These are phyloP conservation scores for Fonsecaea multimorphosa DNA, from an alignment of 2,329 filamentous ascomycete genomes.

Conservation along the genomic window DNA sequence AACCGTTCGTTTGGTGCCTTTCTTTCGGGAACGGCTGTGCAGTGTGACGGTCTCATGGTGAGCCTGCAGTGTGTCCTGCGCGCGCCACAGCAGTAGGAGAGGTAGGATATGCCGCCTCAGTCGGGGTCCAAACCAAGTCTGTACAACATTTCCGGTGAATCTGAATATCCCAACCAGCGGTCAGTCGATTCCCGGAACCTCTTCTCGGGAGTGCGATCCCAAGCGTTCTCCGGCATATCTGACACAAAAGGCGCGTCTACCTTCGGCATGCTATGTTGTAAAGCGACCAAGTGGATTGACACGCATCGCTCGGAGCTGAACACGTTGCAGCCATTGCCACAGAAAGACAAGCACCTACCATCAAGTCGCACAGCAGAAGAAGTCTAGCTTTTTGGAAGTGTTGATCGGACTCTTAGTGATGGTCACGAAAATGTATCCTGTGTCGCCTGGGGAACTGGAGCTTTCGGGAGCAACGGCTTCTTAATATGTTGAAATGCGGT, in stretches of 20 bases:
- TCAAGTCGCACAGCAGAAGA: constrained; percentile 8
- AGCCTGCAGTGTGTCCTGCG: not conserved
- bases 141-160: not conserved
- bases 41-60: constrained; percentile 4
- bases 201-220: not conserved
- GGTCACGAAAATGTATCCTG: not conserved
- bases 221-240: not conserved
- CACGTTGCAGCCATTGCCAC: not conserved
- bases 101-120: not conserved
- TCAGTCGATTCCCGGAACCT: not conserved
- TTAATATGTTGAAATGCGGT: not conserved
- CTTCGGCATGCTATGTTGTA: not conserved
- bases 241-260: not conserved
- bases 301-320: not conserved
- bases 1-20: constrained; percentile 3
- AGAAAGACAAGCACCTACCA: not conserved
- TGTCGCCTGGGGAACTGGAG: not conserved
- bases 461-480: not conserved
- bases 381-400: not conserved
- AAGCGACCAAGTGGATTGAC: not conserved
- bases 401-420: not conserved
- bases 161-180: constrained; percentile 1
- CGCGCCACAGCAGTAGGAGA: not conserved
- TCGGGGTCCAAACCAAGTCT: constrained; percentile 7
- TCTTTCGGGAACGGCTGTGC: constrained; percentile 3